Evolutionary conservation across 208 protist genomes (phyloP), one percentile per base, ranked within the genome.

Genomic region (Tritrichomonas foetus): DNA sequence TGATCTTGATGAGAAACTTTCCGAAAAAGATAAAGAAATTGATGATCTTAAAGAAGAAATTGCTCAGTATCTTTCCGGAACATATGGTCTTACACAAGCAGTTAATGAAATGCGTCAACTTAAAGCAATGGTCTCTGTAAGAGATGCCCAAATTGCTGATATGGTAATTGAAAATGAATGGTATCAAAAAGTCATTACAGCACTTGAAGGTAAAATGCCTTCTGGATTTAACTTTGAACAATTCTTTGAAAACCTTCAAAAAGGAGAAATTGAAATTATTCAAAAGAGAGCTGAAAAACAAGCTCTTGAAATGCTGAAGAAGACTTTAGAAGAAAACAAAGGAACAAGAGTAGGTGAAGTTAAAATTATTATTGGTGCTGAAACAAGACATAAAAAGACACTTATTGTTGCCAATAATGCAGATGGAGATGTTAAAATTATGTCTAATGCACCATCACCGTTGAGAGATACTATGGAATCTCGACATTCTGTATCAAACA

Each of bases 91-190:
- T 13, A 11, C 78, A 36, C 41, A 89, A 39, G 78, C 78, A 22
- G 47, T 49, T 20, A 25, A 44, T 39, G 41, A 89, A 39, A 27
- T 49, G 13, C 5, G 47, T 0, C 47, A 89, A 57, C 27, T 89
- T 2, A 53, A 57, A 20, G 47, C 78, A 33, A 53, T 89, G 47
- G 78, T 89, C 33, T 53, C 41, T 20, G 78, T 89, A 0, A 25
- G 78, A 89, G 78, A 89, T 57, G 47, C 41, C 9, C 47, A 53
- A 44, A 89, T 89, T 57, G 78, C 78, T 33, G 78, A 89, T 27
- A 27, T 89, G 5, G 47, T 89, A 20, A 39, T 33, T 57, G 16
- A 89, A 9, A 61, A 47, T 9, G 33, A 89, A 47, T 53, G 20
- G 8, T 41, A 39, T 22, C n/a, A 89, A 33, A 89, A 47, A 89